Evolutionary conservation across 352 stramenopile species (phyloP).

Genomic region (Aphanomyces invadans): DNA sequence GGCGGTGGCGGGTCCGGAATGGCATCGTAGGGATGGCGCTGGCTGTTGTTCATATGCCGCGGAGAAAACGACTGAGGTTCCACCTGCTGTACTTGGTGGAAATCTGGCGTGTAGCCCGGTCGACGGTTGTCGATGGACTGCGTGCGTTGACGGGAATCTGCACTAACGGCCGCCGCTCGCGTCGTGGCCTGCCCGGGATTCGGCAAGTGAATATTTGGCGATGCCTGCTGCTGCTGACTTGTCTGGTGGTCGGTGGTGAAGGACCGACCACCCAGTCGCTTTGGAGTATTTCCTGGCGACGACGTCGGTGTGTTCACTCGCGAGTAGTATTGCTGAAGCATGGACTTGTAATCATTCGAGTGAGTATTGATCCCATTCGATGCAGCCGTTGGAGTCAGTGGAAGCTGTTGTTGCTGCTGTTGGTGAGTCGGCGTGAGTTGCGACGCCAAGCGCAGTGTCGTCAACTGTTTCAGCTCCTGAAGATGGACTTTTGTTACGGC

Average conservation of each 20-base stretch:
- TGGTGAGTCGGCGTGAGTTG: slow-evolving; percentile 18
- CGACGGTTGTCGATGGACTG: slow-evolving; percentile 2
- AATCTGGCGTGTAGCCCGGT: background rate
- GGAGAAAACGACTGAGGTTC: background rate
- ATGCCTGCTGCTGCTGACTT: no score
- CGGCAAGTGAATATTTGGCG: no score
- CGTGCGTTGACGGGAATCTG: background rate
- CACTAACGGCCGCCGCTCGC: background rate
- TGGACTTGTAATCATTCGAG: background rate
- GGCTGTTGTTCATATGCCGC: background rate
- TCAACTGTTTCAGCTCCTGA: slow-evolving; percentile 74
- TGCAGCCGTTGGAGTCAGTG: background rate
- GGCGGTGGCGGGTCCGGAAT: background rate
- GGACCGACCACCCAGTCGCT: background rate
- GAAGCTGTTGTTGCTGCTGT: slow-evolving; percentile 1
- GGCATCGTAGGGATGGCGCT: background rate
- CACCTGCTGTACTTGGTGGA: background rate
- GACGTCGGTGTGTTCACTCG: slow-evolving; percentile 13
- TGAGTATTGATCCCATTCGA: background rate
- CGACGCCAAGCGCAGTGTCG: slow-evolving; percentile 46
- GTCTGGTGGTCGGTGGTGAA: background rate
- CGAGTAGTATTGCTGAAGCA: slow-evolving; percentile 7
- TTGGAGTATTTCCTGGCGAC: slow-evolving; percentile 11
- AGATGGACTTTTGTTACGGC: background rate
- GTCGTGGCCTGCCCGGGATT: slow-evolving; percentile 8